Evolutionary conservation across 257 asterid species (phyloP).

Genomic region (Nicotiana noctiflora): DNA sequence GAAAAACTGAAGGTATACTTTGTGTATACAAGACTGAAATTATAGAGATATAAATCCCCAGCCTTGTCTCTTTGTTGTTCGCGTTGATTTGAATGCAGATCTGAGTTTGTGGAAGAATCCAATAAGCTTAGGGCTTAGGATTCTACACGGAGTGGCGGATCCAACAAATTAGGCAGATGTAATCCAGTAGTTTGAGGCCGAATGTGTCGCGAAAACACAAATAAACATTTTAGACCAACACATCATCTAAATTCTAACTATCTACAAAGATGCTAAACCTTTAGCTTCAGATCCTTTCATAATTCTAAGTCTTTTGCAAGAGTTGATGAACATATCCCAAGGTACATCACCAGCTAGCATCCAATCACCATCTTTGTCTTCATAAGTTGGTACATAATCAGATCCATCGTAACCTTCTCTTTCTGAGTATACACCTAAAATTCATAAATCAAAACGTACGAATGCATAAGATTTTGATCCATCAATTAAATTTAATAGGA

Average conservation of each 20-base stretch:
- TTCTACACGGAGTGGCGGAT: background rate
- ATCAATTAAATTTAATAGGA: too few relatives aligned
- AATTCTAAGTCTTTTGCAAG: slow-evolving; percentile 76
- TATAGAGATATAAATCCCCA: background rate
- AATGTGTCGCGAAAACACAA: background rate
- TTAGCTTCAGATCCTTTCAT: slow-evolving; percentile 76
- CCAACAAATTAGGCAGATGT: background rate
- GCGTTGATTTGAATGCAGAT: background rate
- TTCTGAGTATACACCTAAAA: slow-evolving; percentile 56
- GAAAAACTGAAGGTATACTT: background rate
- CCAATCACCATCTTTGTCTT: slow-evolving; percentile 97
- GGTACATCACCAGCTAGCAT: slow-evolving; percentile 98
- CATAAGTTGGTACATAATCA: slow-evolving; percentile 67
- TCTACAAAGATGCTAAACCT: slow-evolving; percentile 29
- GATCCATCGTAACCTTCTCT: slow-evolving; percentile 70
- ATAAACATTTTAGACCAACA: background rate
- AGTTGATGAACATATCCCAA: slow-evolving; percentile 77
- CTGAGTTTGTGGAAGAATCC: background rate
- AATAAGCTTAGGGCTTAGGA: background rate
- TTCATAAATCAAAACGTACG: background rate
- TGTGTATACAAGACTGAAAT: background rate
- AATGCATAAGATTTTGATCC: background rate
- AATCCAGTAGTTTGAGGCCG: background rate
- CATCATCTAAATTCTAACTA: background rate
- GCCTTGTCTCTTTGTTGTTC: background rate